Percentiles rank a stretch among this genome's conserved stretches.
These are phyloP conservation scores for Vitis hybrid DNA, from an alignment of 177 flowering plant species.

Conservation along the genomic window DNA sequence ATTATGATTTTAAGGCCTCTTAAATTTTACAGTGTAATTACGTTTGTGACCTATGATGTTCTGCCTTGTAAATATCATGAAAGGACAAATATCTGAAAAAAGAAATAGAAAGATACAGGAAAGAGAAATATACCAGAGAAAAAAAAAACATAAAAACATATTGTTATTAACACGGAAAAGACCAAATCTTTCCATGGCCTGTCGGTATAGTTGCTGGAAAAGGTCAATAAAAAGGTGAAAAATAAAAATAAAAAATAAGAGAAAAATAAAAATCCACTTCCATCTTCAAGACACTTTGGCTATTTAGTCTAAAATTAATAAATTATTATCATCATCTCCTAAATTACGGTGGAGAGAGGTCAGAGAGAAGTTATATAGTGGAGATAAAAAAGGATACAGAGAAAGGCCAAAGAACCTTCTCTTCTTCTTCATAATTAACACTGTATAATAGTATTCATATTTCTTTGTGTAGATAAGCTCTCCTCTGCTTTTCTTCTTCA, in stretches of 20 bases:
- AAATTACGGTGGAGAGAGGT: neutral
- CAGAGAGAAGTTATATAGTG: conserved; percentile 4
- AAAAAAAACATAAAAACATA: no score
- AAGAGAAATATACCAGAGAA: no score
- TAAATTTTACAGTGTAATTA: no score
- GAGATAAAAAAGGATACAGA: conserved; percentile 22
- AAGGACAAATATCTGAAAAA: no score
- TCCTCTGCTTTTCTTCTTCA: neutral
- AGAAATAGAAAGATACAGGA: no score
- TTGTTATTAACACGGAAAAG: no score
- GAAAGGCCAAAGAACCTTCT: conserved; percentile 34
- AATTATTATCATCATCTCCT: neutral
- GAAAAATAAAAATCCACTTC: neutral
- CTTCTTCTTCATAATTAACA: conserved; percentile 1
- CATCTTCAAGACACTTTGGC: neutral
- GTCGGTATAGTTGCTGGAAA: conserved; percentile 37
- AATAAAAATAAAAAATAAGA: neutral
- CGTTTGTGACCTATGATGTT: no score
- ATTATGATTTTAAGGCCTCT: no score
- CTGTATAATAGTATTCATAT: neutral
- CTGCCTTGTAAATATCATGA: no score
- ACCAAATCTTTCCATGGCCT: conserved; percentile 22
- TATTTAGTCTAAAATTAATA: neutral
- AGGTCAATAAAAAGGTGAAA: conserved; percentile 3
- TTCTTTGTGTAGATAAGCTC: neutral